These are phyloP conservation scores for Verticillium isaacii DNA, from an alignment of 2,329 filamentous ascomycete genomes.

Conservation along the genomic window DNA sequence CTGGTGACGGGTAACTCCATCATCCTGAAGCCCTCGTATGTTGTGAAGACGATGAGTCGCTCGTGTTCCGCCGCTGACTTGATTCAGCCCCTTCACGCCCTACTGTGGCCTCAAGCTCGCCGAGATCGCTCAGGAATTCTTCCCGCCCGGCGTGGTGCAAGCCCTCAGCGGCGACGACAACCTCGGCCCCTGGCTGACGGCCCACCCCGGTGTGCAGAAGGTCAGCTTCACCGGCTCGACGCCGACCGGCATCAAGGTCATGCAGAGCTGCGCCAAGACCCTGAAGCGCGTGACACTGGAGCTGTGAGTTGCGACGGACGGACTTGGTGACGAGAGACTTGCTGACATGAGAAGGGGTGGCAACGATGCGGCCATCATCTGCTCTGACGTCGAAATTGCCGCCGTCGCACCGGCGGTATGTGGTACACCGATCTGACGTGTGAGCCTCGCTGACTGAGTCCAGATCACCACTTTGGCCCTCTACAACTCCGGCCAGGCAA, in stretches of 20 bases:
- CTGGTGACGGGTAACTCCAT: conserved; percentile 53
- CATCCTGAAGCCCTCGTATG: conserved; percentile 49
- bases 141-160: conserved; percentile 60
- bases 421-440: not conserved
- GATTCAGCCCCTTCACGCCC: conserved; percentile 44
- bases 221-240: conserved; percentile 61
- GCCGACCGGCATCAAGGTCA: conserved; percentile 55
- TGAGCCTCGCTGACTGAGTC: not conserved
- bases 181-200: conserved; percentile 54
- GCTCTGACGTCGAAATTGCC: conserved; percentile 48
- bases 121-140: conserved; percentile 51
- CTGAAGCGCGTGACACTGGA: conserved; percentile 59
- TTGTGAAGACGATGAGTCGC: not conserved
- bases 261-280: conserved; percentile 47
- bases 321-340: not conserved
- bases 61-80: not conserved
- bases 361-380: conserved; percentile 56
- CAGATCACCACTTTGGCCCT: conserved; percentile 1
- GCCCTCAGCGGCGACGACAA: conserved; percentile 55
- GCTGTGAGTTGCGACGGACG: conserved; percentile 25
- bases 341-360: conserved; percentile 32
- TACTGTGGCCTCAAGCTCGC: conserved; percentile 56
- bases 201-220: conserved; percentile 56
- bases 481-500: conserved; percentile 2
- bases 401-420: conserved; percentile 26